phyloP scores from a whole-genome alignment of 192 early-diverging fungal species.

The Coemansia sp. region DNA sequence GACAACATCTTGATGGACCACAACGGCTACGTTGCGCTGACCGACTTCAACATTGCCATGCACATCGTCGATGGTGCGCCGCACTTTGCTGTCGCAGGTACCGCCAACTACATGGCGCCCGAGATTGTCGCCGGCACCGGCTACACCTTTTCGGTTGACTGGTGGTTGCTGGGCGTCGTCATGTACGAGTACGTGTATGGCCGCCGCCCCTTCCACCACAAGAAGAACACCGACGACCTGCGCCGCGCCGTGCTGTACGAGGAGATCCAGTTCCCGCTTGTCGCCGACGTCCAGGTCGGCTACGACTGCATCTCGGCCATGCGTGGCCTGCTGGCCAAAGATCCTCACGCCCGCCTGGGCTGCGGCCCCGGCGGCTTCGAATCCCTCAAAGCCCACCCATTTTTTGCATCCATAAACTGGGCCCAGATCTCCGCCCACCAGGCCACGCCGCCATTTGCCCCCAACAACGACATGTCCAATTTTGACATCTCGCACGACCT shows the following conservation, averaged over 20 bases:
- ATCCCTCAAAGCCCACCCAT: constrained; percentile 72
- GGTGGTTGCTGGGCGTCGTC: constrained; percentile 92
- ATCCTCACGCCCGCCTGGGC: constrained; percentile 76
- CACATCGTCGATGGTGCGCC: constrained; percentile 55
- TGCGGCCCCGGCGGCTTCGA: constrained; percentile 69
- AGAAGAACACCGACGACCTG: constrained; percentile 59
- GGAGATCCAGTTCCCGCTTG: constrained; percentile 61
- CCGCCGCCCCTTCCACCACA: constrained; percentile 66
- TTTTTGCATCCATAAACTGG: constrained; percentile 80
- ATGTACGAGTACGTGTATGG: constrained; percentile 88
- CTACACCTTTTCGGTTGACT: constrained; percentile 84
- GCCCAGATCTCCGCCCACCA: constrained; percentile 66
- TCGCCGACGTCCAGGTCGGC: constrained; percentile 52
- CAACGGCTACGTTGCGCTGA: constrained; percentile 83
- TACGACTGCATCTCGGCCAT: constrained; percentile 71
- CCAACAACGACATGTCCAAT: constrained; percentile 85
- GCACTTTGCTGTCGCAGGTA: constrained; percentile 84
- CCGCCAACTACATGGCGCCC: constrained; percentile 89
- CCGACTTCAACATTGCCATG: constrained; percentile 96
- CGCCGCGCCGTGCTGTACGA: constrained; percentile 65
- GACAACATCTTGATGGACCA: constrained; percentile 82
- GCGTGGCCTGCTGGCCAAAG: constrained; percentile 72
- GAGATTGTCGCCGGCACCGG: constrained; percentile 67
- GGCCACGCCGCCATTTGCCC: constrained; percentile 76
- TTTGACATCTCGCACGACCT: constrained; percentile 96